These are phyloP conservation scores for Flaveria bidentis DNA, from an alignment of 129 eudicot genomes.

Conservation along the genomic window DNA sequence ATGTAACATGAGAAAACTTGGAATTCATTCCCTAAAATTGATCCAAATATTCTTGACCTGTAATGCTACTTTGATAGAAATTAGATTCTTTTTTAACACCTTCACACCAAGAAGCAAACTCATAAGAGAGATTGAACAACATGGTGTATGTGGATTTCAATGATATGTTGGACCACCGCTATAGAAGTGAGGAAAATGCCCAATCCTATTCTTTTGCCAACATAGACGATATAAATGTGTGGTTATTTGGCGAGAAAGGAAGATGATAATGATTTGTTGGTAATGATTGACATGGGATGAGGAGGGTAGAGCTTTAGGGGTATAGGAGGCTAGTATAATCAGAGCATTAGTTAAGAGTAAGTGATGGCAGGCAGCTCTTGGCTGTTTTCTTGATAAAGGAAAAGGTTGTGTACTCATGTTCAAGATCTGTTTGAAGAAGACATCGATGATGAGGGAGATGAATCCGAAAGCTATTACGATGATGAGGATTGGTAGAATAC, in stretches of 20 bases:
- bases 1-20: not conserved
- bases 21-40: too few species aligned
- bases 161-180: not conserved
- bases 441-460: not conserved
- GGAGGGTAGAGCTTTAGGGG: not conserved
- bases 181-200: too few species aligned
- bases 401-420: not conserved
- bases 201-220: not conserved
- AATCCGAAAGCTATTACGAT: not conserved
- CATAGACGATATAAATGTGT: too few species aligned
- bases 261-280: not conserved
- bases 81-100: too few species aligned
- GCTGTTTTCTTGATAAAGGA: not conserved
- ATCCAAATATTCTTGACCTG: too few species aligned
- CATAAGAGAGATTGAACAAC: too few species aligned
- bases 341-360: not conserved
- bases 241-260: not conserved
- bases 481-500: not conserved
- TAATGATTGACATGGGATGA: not conserved
- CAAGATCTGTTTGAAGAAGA: not conserved
- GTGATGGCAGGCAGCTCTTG: not conserved
- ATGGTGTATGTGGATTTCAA: not conserved
- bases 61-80: too few species aligned
- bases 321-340: not conserved
- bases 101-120: not conserved